Evolutionary conservation across 2,329 filamentous ascomycete species (phyloP).

Genomic region (Epichloe glyceriae): DNA sequence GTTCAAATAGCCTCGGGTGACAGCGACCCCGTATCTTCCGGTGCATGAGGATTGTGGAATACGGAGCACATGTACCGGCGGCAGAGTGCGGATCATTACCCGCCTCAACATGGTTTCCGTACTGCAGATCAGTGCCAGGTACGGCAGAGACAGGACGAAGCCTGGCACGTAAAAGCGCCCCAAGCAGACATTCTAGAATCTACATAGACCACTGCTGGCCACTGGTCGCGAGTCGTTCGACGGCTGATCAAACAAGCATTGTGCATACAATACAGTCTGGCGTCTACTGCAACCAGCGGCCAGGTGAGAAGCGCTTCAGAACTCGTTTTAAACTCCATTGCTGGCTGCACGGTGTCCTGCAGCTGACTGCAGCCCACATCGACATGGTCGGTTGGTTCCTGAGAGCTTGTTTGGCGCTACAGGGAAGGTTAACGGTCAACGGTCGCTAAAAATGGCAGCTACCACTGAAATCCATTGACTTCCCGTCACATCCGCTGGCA

Average conservation of each 20-base stretch:
- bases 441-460: slow-evolving; percentile 6
- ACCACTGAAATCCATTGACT: not conserved
- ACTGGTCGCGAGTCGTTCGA: not conserved
- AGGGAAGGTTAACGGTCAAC: not conserved
- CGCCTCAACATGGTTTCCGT: too few relatives aligned
- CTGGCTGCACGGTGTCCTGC: not conserved
- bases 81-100: too few relatives aligned
- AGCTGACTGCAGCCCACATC: not conserved
- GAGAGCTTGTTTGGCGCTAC: not conserved
- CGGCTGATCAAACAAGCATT: not conserved
- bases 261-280: not conserved
- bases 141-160: not conserved
- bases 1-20: not conserved
- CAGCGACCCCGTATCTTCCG: too few relatives aligned
- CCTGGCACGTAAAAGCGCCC: not conserved
- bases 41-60: too few relatives aligned
- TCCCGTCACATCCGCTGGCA: not conserved
- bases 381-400: not conserved
- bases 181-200: not conserved
- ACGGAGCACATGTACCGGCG: too few relatives aligned
- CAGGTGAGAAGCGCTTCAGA: too few relatives aligned
- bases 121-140: not conserved
- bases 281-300: too few relatives aligned
- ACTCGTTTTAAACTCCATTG: too few relatives aligned
- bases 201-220: not conserved